phyloP scores from a whole-genome alignment of 495 filamentous ascomycete genomes.

The Xylaria longipes region DNA sequence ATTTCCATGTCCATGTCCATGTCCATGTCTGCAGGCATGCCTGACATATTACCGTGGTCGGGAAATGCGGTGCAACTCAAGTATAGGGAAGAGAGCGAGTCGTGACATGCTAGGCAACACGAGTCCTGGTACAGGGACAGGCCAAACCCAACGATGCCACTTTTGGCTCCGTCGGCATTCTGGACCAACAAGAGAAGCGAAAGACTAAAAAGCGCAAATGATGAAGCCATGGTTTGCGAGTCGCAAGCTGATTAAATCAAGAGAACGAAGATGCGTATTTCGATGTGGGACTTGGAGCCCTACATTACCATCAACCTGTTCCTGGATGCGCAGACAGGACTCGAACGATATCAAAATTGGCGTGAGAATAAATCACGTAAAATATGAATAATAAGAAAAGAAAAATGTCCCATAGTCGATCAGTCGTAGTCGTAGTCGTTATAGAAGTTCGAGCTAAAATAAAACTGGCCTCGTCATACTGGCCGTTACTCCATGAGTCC shows the following conservation, averaged over 20 bases:
- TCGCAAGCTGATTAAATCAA: neutral
- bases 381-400: neutral
- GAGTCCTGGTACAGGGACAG: slow-evolving; percentile 6
- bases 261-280: neutral
- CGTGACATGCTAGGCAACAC: slow-evolving; percentile 15
- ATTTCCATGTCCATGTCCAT: slow-evolving; percentile 14
- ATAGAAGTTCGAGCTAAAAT: neutral
- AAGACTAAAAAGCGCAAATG: neutral
- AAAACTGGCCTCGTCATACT: neutral
- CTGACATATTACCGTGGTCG: neutral
- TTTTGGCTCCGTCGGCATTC: neutral
- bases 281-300: neutral
- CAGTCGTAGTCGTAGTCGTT: neutral
- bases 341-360: neutral
- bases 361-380: neutral
- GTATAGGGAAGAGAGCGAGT: slow-evolving; percentile 15
- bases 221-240: neutral
- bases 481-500: neutral
- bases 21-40: slow-evolving; percentile 1
- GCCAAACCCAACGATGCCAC: slow-evolving; percentile 19
- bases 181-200: neutral
- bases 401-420: neutral
- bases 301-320: neutral
- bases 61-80: slow-evolving; percentile 17
- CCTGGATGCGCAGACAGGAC: neutral